phyloP scores from a whole-genome alignment of 192 early-diverging fungal genomes.

The Gryganskiella cystojenkinii region DNA sequence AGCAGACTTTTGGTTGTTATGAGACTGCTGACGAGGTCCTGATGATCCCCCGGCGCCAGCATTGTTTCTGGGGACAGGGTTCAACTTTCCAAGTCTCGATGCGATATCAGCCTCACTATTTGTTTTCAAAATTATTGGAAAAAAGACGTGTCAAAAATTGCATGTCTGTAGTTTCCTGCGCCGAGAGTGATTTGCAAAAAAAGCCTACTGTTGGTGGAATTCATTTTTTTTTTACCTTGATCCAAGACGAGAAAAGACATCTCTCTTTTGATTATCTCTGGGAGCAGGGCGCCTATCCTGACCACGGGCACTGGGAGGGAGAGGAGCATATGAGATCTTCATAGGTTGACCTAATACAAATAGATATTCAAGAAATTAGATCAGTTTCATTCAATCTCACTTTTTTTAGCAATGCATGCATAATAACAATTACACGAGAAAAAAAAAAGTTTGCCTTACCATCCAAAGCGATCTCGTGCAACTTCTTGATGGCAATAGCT shows the following conservation, averaged over 20 bases:
- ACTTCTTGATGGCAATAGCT: conserved; percentile 57
- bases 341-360: conserved; percentile 32
- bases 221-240: conserved; percentile 24
- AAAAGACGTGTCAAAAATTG: neutral
- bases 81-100: conserved; percentile 36
- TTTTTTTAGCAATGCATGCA: neutral
- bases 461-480: conserved; percentile 62
- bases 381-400: neutral
- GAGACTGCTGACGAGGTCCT: conserved; percentile 8
- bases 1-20: neutral
- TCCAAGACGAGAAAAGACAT: conserved; percentile 50
- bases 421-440: neutral
- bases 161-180: no score
- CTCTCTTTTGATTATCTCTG: conserved; percentile 21
- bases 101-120: conserved; percentile 48
- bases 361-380: neutral
- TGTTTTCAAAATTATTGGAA: neutral
- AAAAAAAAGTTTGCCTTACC: conserved; percentile 38
- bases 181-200: no score
- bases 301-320: conserved; percentile 15
- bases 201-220: no score
- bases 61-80: conserved; percentile 19
- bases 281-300: conserved; percentile 11
- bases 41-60: conserved; percentile 12
- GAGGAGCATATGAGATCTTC: conserved; percentile 44